Base-by-base conservation (phyloP, 2,329 filamentous ascomycete genomes). In the Aspergillus candidus region DNA sequence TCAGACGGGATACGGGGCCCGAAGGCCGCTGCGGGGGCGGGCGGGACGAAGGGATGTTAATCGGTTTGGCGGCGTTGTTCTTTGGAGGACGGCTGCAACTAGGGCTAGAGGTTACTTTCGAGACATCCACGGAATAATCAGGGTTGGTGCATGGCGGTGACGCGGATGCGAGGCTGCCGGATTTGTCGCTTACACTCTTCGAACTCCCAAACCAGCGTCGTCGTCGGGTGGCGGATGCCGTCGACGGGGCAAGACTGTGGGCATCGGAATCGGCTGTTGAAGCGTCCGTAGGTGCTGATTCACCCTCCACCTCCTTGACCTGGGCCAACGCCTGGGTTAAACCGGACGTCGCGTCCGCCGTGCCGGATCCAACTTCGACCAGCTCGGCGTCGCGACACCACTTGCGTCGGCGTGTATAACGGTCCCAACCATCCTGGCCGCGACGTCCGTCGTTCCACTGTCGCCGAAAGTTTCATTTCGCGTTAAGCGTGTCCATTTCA, bases 381-480 rank as follows among this genome's bases (percentile, higher is more conserved):
- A 98, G 78, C 69, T 98, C 93, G 8, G 93, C 93, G 61, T 97
- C 93, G 32, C 93, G 86, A 61, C 88, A 93, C 93, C 93, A 98
- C 69, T 97, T 96, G 50, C 93, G 75, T 15, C 93, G 81, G 11
- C 93, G 80, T 0, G 93, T 98, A 76, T 94, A 98, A 44, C 88
- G 82, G 33, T 87, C 87, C 93, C 93, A 98, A 41, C 90, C 88
- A 57, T 98, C 93, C 62, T 80, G 77, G 3, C 87, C 88, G 47
- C 88, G 79, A 12, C 86, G 84, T 13, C 90, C 90, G 55, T 88
- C 85, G 63, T 89, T 84, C 93, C 93, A 98, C 84, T 94, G 38
- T 43, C 6, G 30, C 35, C 5, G 13, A 17, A 15, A 7, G 14
- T 14, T 15, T 22, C 11, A 18, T 15, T n/a, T 32, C 11, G 11